Conservation (phyloP, 169 alveolate genomes). For the Cryptosporidium ryanae region DNA sequence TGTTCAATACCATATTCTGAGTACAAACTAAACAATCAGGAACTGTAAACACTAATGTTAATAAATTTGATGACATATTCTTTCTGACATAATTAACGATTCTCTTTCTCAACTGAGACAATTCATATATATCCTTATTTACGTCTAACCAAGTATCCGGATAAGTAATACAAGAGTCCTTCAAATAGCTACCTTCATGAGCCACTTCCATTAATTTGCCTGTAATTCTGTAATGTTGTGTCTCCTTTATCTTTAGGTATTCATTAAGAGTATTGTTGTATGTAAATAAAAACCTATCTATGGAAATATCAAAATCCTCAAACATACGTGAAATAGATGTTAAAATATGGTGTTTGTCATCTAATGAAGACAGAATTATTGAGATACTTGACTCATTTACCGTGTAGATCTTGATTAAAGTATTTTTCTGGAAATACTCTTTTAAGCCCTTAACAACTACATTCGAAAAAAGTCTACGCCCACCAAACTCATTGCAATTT, state of each 20-base stretch:
- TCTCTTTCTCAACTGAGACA: constrained; percentile 17
- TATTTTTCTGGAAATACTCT: constrained; percentile 23
- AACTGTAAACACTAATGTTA: constrained; percentile 25
- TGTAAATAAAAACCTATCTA: constrained; percentile 13
- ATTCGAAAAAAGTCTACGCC: constrained; percentile 28
- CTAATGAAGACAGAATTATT: constrained; percentile 11
- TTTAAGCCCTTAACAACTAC: constrained; percentile 17
- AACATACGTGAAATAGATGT: constrained; percentile 17
- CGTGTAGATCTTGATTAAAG: constrained; percentile 4
- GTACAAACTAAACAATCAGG: constrained; percentile 7
- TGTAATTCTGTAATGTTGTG: constrained; percentile 20
- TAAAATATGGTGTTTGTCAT: not conserved
- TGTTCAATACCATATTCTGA: not conserved
- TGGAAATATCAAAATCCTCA: constrained; percentile 34
- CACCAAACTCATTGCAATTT: constrained; percentile 42
- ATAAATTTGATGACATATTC: constrained; percentile 34
- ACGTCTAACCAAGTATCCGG: not conserved
- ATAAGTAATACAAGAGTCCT: constrained; percentile 14
- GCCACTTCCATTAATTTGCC: constrained; percentile 16
- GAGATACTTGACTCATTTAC: not conserved
- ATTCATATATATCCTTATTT: not conserved
- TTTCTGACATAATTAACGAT: constrained; percentile 17
- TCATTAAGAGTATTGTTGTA: constrained; percentile 11
- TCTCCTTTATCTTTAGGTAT: not conserved
- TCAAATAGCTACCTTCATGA: constrained; percentile 40